Evolutionary conservation across 1,139 yeast genomes (phyloP).

Genomic region (Blastobotrys aristatus): DNA sequence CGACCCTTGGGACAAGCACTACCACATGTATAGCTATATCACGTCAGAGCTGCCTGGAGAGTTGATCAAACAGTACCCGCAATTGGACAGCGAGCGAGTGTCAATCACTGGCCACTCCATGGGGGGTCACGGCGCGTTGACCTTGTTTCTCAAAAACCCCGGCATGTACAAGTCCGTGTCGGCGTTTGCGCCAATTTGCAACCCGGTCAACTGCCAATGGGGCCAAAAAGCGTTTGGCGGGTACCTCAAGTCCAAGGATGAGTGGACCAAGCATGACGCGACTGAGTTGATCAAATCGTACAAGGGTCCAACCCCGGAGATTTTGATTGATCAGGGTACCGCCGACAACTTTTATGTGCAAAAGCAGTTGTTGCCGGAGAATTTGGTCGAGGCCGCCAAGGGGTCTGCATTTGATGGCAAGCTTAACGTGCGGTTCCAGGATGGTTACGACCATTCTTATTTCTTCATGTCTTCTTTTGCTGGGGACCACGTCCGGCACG

Average conservation of each 20-base stretch:
- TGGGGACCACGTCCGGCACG: slow-evolving; percentile 80
- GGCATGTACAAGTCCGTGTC: slow-evolving; percentile 74
- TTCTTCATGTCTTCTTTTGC: slow-evolving; percentile 79
- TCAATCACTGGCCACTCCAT: slow-evolving; percentile 92
- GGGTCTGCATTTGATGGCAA: slow-evolving; percentile 54
- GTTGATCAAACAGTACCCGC: slow-evolving; percentile 35
- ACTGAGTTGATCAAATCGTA: slow-evolving; percentile 59
- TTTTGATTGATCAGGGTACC: slow-evolving; percentile 80
- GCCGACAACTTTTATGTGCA: slow-evolving; percentile 64
- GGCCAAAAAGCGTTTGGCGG: slow-evolving; percentile 78
- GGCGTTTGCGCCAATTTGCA: slow-evolving; percentile 87
- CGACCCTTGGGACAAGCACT: slow-evolving; percentile 65
- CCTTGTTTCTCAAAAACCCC: slow-evolving; percentile 70
- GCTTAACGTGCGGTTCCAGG: slow-evolving; percentile 58
- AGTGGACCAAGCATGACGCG: slow-evolving; percentile 64
- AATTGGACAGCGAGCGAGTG: slow-evolving; percentile 53
- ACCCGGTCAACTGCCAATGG: slow-evolving; percentile 78
- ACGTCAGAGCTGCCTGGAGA: slow-evolving; percentile 62
- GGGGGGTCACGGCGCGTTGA: slow-evolving; percentile 96
- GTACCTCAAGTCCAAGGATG: slow-evolving; percentile 52
- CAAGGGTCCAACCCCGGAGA: slow-evolving; percentile 50
- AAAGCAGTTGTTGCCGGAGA: slow-evolving; percentile 76
- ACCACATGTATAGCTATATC: slow-evolving; percentile 82
- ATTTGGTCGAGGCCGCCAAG: slow-evolving; percentile 59
- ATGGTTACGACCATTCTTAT: slow-evolving; percentile 89